phyloP scores from a whole-genome alignment of 768 basidiomycete genomes.

The Trametes cinnabarina region DNA sequence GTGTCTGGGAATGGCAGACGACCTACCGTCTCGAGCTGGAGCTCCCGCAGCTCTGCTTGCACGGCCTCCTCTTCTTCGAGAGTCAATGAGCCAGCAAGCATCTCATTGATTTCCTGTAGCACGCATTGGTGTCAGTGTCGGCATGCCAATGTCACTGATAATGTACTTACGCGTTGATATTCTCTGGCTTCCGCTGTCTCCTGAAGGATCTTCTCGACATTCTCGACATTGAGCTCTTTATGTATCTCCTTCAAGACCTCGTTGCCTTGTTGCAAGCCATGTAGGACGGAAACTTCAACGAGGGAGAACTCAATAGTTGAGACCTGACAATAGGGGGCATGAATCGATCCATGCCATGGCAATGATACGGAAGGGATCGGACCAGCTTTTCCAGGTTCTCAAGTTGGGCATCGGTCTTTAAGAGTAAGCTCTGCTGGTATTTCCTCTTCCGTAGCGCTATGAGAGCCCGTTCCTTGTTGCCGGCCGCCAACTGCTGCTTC shows the following conservation, averaged over 20 bases:
- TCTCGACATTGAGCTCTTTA: conserved; percentile 87
- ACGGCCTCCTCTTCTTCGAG: conserved; percentile 94
- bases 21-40: conserved; percentile 66
- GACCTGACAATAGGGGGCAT: conserved; percentile 53
- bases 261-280: conserved; percentile 91
- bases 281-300: conserved; percentile 87
- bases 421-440: conserved; percentile 85
- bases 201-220: conserved; percentile 90
- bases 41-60: conserved; percentile 69
- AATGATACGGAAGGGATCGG: conserved; percentile 25
- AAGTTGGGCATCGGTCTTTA: conserved; percentile 87
- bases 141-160: too few relatives aligned
- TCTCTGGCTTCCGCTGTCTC: conserved; percentile 91
- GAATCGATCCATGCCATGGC: background rate
- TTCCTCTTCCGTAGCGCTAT: conserved; percentile 87
- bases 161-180: conserved; percentile 76
- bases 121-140: background rate
- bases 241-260: conserved; percentile 93
- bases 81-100: conserved; percentile 78
- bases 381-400: conserved; percentile 89
- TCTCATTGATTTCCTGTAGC: conserved; percentile 83
- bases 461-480: conserved; percentile 84
- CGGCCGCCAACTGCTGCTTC: conserved; percentile 71
- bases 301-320: conserved; percentile 96
- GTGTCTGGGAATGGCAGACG: background rate